Evolutionary conservation across 441 rosid genomes (phyloP).

Genomic region (Euphorbia celastroides): DNA sequence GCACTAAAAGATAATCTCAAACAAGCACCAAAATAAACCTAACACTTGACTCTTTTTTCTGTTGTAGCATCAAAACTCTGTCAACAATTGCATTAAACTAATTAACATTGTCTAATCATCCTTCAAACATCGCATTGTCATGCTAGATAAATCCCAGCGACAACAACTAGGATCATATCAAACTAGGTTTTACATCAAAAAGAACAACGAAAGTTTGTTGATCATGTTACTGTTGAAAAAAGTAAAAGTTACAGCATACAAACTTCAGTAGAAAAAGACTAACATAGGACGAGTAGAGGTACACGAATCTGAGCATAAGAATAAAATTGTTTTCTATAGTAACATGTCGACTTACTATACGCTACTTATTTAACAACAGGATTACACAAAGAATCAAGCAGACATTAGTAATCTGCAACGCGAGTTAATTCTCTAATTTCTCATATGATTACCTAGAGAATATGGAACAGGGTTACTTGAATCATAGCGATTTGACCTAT

Average conservation of each 20-base stretch:
- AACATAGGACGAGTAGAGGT: background rate
- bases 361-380: conserved; percentile 9
- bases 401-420: background rate
- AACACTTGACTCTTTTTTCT: background rate
- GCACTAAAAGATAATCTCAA: too few species aligned
- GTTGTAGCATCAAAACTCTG: background rate
- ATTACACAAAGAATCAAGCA: conserved; percentile 6
- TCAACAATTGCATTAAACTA: background rate
- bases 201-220: background rate
- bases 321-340: background rate
- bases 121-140: background rate
- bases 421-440: conserved; percentile 1
- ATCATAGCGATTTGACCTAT: conserved; percentile 52
- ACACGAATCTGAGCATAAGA: background rate
- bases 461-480: conserved; percentile 30
- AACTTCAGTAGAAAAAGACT: background rate
- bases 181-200: background rate
- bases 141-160: background rate
- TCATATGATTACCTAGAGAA: conserved; percentile 25
- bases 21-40: too few species aligned
- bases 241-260: background rate
- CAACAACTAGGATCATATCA: background rate
- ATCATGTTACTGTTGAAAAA: background rate
- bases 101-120: background rate
- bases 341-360: background rate